Evolutionary conservation across 495 filamentous ascomycete species (phyloP).

Genomic region (Glonium stellatum): DNA sequence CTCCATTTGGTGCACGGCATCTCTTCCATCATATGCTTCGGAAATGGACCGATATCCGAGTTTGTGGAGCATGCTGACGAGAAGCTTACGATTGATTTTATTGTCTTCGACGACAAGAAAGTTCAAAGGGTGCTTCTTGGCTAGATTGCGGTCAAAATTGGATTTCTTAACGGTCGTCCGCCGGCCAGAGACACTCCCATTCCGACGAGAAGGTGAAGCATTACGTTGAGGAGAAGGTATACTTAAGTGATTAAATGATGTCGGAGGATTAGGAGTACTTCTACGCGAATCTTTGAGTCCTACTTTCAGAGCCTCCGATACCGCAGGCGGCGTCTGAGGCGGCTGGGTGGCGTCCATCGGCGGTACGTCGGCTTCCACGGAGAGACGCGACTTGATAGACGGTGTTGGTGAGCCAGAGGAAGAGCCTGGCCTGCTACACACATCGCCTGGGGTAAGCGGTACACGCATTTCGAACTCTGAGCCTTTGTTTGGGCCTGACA

Average conservation of each 20-base stretch:
- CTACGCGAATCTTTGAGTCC: background rate
- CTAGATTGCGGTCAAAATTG: constrained; percentile 43
- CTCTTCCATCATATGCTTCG: constrained; percentile 65
- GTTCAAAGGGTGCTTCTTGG: constrained; percentile 54
- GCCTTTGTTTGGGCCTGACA: constrained; percentile 58
- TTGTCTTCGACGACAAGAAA: constrained; percentile 78
- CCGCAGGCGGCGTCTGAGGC: background rate
- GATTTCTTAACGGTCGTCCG: background rate
- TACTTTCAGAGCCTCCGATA: background rate
- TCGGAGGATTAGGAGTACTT: background rate
- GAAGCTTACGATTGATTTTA: constrained; percentile 67
- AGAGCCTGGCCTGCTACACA: constrained; percentile 31
- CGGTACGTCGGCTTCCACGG: constrained; percentile 13
- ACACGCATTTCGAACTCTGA: constrained; percentile 71
- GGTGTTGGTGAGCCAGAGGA: constrained; percentile 34
- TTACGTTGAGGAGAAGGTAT: constrained; percentile 20
- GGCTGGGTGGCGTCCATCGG: background rate
- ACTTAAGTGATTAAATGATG: background rate
- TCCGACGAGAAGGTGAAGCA: constrained; percentile 9
- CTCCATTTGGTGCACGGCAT: constrained; percentile 61
- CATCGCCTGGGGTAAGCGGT: constrained; percentile 48
- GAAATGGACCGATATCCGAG: constrained; percentile 57
- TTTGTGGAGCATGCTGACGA: constrained; percentile 62
- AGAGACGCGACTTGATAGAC: constrained; percentile 19
- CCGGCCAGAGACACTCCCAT: constrained; percentile 10